Percentiles rank a stretch among this genome's conserved stretches.
Evolutionary conservation across 768 basidiomycete genomes (phyloP).

Genomic region (Pulveroboletus ravenelii): DNA sequence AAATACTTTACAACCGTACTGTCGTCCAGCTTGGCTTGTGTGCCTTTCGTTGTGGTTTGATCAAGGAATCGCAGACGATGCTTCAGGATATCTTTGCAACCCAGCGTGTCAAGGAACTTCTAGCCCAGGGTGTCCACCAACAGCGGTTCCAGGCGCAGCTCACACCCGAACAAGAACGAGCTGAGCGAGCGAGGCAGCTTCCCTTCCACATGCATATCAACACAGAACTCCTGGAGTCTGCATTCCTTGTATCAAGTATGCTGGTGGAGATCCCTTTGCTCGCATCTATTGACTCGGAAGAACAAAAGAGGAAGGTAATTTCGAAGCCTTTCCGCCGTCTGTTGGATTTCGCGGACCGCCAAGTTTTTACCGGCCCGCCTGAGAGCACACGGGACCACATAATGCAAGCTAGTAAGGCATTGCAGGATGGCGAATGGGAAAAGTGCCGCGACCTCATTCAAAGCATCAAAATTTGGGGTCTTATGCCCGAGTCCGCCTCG

Average conservation of each 20-base stretch:
- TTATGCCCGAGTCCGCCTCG: slow-evolving; percentile 83
- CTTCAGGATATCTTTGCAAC: slow-evolving; percentile 95
- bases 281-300: slow-evolving; percentile 92
- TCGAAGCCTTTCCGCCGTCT: slow-evolving; percentile 96
- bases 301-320: slow-evolving; percentile 86
- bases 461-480: slow-evolving; percentile 95
- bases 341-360: slow-evolving; percentile 94
- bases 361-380: slow-evolving; percentile 97
- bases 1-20: slow-evolving; percentile 96
- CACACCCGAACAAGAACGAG: slow-evolving; percentile 93
- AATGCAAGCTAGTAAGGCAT: slow-evolving; percentile 96
- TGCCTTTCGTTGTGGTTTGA: slow-evolving; percentile 92
- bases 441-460: slow-evolving; percentile 89
- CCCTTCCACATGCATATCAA: slow-evolving; percentile 99
- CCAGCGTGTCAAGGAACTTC: slow-evolving; percentile 92
- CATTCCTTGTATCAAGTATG: slow-evolving; percentile 98
- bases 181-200: slow-evolving; percentile 90
- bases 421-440: slow-evolving; percentile 97
- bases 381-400: slow-evolving; percentile 98
- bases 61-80: slow-evolving; percentile 89
- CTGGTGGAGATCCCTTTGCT: slow-evolving; percentile 93
- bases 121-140: slow-evolving; percentile 94
- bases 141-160: slow-evolving; percentile 78
- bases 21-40: slow-evolving; percentile 96
- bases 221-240: slow-evolving; percentile 94